Evolutionary conservation across 345 rosid genomes (phyloP).

Genomic region (Capsella bursapastoris): DNA sequence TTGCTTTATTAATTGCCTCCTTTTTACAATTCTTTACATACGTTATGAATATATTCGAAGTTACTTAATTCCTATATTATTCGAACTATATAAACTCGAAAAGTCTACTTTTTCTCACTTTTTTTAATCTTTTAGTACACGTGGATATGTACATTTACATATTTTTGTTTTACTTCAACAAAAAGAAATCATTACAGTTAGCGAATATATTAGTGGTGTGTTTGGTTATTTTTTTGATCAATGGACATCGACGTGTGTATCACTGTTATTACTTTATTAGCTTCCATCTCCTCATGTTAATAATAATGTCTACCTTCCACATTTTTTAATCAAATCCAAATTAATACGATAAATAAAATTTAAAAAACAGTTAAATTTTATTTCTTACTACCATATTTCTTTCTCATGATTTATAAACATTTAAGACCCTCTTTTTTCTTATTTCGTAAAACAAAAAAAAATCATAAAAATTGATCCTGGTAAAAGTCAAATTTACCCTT

Average conservation of each 20-base stretch:
- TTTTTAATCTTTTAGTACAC: constrained; percentile 27
- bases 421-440: constrained; percentile 18
- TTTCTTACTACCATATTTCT: constrained; percentile 7
- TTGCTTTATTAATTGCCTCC: neutral
- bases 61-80: constrained; percentile 6
- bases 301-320: neutral
- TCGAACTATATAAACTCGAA: constrained; percentile 18
- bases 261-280: constrained; percentile 16
- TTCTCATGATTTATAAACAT: constrained; percentile 31
- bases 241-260: constrained; percentile 34
- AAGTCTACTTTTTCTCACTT: constrained; percentile 6
- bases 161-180: constrained; percentile 17
- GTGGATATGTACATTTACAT: constrained; percentile 10
- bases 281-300: neutral
- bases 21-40: neutral
- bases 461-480: constrained; percentile 22
- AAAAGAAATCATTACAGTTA: neutral
- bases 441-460: constrained; percentile 18
- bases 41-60: neutral
- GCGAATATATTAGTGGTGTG: neutral
- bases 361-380: neutral
- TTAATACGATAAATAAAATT: neutral
- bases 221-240: constrained; percentile 24
- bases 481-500: constrained; percentile 22
- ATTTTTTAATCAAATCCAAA: neutral